A percentile compares a stretch with the other conserved stretches of the same genome.
These are phyloP conservation scores for Patellifolia procumbens DNA, from an alignment of 179 eudicot genomes.

Conservation along the genomic window DNA sequence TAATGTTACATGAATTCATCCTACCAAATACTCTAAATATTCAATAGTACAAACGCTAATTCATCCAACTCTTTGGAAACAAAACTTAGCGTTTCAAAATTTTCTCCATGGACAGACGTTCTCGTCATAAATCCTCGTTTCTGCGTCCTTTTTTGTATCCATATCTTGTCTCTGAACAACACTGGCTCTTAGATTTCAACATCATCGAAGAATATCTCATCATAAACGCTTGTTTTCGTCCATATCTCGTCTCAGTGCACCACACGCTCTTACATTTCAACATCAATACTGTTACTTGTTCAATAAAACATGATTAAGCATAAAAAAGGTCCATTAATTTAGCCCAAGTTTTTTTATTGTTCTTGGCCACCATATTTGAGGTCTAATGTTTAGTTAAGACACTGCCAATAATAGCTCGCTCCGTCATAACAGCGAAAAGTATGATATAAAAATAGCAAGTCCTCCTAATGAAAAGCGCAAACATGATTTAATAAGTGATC, in stretches of 20 bases:
- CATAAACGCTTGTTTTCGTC: no score
- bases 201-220: no score
- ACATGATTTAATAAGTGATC: constrained; percentile 23
- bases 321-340: constrained; percentile 16
- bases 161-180: no score
- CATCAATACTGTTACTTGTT: background rate
- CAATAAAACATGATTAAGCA: constrained; percentile 9
- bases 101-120: no score
- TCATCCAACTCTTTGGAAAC: no score
- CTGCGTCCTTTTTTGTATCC: no score
- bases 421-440: constrained; percentile 26
- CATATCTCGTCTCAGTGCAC: no score
- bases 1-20: no score
- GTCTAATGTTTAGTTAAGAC: background rate
- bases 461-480: constrained; percentile 10
- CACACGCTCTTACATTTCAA: background rate
- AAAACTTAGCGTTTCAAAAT: no score
- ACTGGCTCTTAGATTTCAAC: background rate
- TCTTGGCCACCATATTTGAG: background rate
- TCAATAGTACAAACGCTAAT: no score
- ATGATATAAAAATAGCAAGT: constrained; percentile 24
- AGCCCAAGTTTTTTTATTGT: background rate
- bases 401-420: constrained; percentile 28
- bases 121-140: no score
- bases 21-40: no score